Evolutionary conservation across 176 grass and related monocot species (phyloP).

Genomic region (Poa annua): DNA sequence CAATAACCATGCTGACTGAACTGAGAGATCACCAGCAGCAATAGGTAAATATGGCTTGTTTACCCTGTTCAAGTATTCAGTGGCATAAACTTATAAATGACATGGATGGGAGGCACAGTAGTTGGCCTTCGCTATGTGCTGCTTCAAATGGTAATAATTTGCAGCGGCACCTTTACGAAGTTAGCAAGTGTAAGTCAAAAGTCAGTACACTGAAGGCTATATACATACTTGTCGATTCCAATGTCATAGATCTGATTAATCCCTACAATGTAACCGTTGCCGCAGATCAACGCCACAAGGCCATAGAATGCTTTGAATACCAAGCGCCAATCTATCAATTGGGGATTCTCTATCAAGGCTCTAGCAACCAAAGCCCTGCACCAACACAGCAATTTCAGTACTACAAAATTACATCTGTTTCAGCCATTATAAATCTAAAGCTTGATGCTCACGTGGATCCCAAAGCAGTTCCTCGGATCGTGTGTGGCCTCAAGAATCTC

Average conservation of each 20-base stretch:
- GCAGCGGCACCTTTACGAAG: background rate
- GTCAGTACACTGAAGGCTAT: background rate
- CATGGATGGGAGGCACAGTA: background rate
- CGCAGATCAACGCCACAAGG: slow-evolving; percentile 68
- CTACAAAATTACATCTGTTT: background rate
- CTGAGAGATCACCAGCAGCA: slow-evolving; percentile 87
- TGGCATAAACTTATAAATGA: slow-evolving; percentile 41
- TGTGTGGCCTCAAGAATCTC: slow-evolving; percentile 97
- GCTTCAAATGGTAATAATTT: slow-evolving; percentile 6
- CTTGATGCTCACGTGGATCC: slow-evolving; percentile 69
- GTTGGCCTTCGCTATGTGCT: background rate
- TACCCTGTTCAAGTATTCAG: slow-evolving; percentile 58
- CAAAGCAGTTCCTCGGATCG: slow-evolving; percentile 91
- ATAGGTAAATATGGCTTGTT: slow-evolving; percentile 99
- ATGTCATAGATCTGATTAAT: slow-evolving; percentile 99
- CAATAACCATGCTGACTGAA: slow-evolving; percentile 85
- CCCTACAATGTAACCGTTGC: slow-evolving; percentile 96
- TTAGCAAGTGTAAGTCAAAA: slow-evolving; percentile 7
- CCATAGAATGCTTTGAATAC: slow-evolving; percentile 84
- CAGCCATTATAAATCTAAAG: background rate
- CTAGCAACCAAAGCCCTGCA: slow-evolving; percentile 89
- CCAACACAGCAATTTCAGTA: slow-evolving; percentile 28
- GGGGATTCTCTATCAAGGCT: slow-evolving; percentile 85
- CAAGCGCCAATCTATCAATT: slow-evolving; percentile 88
- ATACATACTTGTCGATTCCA: slow-evolving; percentile 93